Conservation (phyloP, 371 early-diverging fungal genomes). For the Mortierella sp. region DNA sequence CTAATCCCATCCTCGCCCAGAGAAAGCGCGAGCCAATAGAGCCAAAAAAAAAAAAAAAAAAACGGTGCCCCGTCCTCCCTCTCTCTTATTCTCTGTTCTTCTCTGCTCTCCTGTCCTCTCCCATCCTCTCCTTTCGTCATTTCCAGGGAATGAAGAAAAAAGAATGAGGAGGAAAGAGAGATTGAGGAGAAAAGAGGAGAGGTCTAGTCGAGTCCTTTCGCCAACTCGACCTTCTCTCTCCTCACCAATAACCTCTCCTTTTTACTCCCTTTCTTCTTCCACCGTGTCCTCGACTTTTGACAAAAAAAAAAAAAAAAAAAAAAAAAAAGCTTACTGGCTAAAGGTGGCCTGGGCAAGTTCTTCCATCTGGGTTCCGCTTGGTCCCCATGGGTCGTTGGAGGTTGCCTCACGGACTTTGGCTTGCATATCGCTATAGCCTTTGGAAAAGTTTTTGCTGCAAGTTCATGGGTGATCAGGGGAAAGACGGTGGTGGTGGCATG, state of each 20-base stretch:
- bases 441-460: slow-evolving; percentile 92
- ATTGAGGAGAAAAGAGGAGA: not conserved
- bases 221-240: not conserved
- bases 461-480: not conserved
- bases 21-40: too few species aligned
- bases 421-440: slow-evolving; percentile 96
- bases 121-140: too few species aligned
- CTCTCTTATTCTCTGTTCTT: too few species aligned
- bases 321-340: slow-evolving; percentile 76
- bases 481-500: not conserved
- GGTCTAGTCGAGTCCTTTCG: not conserved
- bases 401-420: slow-evolving; percentile 96
- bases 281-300: not conserved
- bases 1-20: too few species aligned
- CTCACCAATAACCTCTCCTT: too few species aligned
- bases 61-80: too few species aligned
- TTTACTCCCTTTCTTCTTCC: not conserved
- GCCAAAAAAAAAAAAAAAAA: too few species aligned
- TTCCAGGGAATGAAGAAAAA: not conserved
- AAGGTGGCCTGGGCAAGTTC: slow-evolving; percentile 90
- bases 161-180: not conserved
- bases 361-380: slow-evolving; percentile 87
- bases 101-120: too few species aligned
- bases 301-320: not conserved
- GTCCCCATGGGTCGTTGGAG: slow-evolving; percentile 91